Conservation (phyloP, 805 yeast species). For the Saccharomyces eubayanus region DNA sequence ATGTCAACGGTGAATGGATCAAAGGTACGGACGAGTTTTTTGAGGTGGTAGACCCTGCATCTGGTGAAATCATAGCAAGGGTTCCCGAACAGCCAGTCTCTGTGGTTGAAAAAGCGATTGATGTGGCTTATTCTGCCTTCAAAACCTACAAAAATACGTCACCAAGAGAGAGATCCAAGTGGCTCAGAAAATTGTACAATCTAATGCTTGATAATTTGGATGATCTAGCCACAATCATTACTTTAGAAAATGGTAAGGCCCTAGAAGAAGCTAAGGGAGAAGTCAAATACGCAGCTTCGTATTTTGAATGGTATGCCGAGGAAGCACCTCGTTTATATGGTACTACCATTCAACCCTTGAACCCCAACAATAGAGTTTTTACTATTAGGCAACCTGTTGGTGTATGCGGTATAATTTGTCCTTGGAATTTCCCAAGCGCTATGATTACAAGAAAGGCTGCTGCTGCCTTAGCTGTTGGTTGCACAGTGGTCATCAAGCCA, state of each 20-base stretch:
- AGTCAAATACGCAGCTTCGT: slow-evolving; percentile 54
- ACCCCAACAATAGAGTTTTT: slow-evolving; percentile 42
- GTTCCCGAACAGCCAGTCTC: slow-evolving; percentile 57
- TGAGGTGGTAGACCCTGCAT: slow-evolving; percentile 71
- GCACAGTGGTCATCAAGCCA: slow-evolving; percentile 53
- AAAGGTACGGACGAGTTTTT: slow-evolving; percentile 37
- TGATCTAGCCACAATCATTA: slow-evolving; percentile 46
- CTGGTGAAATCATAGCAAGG: slow-evolving; percentile 45
- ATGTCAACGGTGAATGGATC: slow-evolving; percentile 70
- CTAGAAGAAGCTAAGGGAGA: slow-evolving; percentile 48
- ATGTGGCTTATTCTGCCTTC: slow-evolving; percentile 41
- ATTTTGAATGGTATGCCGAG: slow-evolving; percentile 82
- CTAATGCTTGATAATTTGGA: slow-evolving; percentile 48
- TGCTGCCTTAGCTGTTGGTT: slow-evolving; percentile 60
- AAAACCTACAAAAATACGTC: slow-evolving; percentile 39
- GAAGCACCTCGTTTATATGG: slow-evolving; percentile 53
- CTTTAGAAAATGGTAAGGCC: slow-evolving; percentile 57
- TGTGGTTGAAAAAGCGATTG: slow-evolving; percentile 49
- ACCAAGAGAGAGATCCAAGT: slow-evolving; percentile 42
- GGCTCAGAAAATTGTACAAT: slow-evolving; percentile 43
- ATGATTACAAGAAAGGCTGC: slow-evolving; percentile 61
- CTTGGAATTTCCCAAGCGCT: slow-evolving; percentile 62
- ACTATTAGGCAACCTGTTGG: slow-evolving; percentile 56
- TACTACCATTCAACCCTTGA: slow-evolving; percentile 47
- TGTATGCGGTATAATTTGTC: slow-evolving; percentile 54